Percentiles rank a stretch among this genome's conserved stretches.
These are phyloP conservation scores for Aspergillus indologenus DNA, from an alignment of 495 filamentous ascomycete genomes.

Conservation along the genomic window DNA sequence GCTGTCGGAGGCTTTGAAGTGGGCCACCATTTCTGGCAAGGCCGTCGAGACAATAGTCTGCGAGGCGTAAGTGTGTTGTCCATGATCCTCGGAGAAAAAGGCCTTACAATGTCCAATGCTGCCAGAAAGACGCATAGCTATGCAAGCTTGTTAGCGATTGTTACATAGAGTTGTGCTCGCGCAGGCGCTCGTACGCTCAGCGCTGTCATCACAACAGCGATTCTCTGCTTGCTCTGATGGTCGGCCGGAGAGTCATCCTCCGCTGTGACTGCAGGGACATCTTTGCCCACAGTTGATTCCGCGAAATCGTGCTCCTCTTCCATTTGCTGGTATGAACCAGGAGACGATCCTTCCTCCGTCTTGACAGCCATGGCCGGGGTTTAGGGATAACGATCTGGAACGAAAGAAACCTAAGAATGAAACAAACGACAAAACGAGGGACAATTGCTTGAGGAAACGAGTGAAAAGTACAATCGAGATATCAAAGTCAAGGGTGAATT, in stretches of 20 bases:
- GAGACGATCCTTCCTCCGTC: not conserved
- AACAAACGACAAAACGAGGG: not conserved
- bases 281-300: not conserved
- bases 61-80: not conserved
- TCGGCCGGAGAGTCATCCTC: not conserved
- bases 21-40: conserved; percentile 56
- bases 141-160: not conserved
- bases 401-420: not conserved
- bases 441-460: not conserved
- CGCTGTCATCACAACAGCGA: not conserved
- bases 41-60: conserved; percentile 48
- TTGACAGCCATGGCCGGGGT: not conserved
- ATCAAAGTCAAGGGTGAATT: not conserved
- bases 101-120: not conserved
- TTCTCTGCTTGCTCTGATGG: not conserved
- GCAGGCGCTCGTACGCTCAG: not conserved
- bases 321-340: not conserved
- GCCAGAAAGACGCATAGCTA: conserved; percentile 6
- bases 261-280: not conserved
- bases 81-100: not conserved
- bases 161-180: not conserved
- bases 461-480: not conserved
- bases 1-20: conserved; percentile 55
- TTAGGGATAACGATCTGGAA: not conserved
- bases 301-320: not conserved